Evolutionary conservation across 345 rosid genomes (phyloP), one percentile per base, ranked within the genome.

Genomic region (Eucalyptus tenuipes): DNA sequence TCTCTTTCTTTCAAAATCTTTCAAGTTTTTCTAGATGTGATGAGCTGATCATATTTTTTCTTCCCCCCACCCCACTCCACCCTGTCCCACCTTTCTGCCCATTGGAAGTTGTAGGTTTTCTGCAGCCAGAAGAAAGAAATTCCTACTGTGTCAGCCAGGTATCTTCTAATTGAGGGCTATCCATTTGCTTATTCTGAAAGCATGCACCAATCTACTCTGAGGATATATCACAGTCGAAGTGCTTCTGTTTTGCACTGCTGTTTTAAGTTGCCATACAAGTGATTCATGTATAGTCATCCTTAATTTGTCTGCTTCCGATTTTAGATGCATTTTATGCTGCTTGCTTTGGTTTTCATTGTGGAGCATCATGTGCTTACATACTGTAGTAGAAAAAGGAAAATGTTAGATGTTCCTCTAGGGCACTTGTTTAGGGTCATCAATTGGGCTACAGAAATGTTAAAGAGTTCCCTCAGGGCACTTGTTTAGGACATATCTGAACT

Each of bases 101-200:
- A 61, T 7, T 55, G 80, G 29, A 61, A 61, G 12, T 87, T 52
- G 79, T 91, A 95, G 98, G 91, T 95, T 87, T 89, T 86, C 4
- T 94, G 97, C 52, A 55, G 92, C 91, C 96, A 93, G 92, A 92
- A 90, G 93, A 93, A 89, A 90, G 95, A 94, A 53, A 82, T 94
- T 90, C 88, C 93, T 79, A 82, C 94, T 42, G 31, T 96, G 7
- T 94, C 93, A 90, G 97, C 93, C 87, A 88, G 97, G 99, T 96
- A 94, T 88, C 64, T 55, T 20, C 14, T 75, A 49, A 5, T 88
- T 79, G 66, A 66, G 14, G 42, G 85, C 48, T 29, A 33, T 79
- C 31, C 80, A 45, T 80, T 49, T 33, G 14, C 68, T 49, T 47
- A 22, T 87, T 59, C 6, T 40, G 85, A 50, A 68, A 3, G 49